Conservation (phyloP, 1,284 basidiomycete genomes). For the Malassezia vespertilionis region DNA sequence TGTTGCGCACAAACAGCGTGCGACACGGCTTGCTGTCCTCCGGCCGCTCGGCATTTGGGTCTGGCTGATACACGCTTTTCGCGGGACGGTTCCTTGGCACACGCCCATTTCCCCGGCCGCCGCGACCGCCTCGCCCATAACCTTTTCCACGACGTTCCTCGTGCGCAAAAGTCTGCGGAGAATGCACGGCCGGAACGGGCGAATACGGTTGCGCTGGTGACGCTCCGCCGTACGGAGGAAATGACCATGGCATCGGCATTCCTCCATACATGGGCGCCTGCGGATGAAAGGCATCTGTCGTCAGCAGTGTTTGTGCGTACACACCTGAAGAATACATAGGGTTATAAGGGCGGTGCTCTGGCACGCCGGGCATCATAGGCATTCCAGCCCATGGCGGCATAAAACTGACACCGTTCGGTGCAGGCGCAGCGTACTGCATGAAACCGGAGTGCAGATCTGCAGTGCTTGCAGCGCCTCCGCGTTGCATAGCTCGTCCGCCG, state of each 20-base stretch:
- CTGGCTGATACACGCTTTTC: slow-evolving; percentile 18
- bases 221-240: slow-evolving; percentile 1
- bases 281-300: not conserved
- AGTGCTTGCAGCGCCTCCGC: slow-evolving; percentile 13
- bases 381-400: not conserved
- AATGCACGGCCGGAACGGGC: not conserved
- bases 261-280: not conserved
- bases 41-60: slow-evolving; percentile 56
- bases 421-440: slow-evolving; percentile 17
- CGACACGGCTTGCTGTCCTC: slow-evolving; percentile 84
- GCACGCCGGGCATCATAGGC: not conserved
- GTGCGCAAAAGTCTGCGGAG: no score
- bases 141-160: no score
- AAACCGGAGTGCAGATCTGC: slow-evolving; percentile 19
- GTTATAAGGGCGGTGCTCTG: slow-evolving; percentile 10
- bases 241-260: not conserved
- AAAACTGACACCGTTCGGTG: slow-evolving; percentile 6
- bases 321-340: not conserved
- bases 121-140: not conserved
- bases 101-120: not conserved
- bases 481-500: slow-evolving; percentile 17
- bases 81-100: slow-evolving; percentile 4
- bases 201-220: not conserved
- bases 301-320: not conserved
- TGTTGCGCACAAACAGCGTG: slow-evolving; percentile 90